These are phyloP conservation scores for Pythium monospermum DNA, from an alignment of 352 stramenopile genomes.

Conservation along the genomic window DNA sequence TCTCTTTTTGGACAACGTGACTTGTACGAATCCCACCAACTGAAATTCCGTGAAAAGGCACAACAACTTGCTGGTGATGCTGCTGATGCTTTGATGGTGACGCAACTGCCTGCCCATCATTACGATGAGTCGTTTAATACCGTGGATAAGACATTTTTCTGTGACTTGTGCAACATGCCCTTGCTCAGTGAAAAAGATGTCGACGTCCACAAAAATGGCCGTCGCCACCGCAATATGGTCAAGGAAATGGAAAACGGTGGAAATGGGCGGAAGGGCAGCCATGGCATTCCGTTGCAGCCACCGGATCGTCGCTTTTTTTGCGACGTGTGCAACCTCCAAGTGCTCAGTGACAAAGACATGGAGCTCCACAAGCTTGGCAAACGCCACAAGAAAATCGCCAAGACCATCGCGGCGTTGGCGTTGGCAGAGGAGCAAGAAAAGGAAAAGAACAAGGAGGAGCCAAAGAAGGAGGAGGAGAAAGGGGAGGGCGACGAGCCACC, in stretches of 20 bases:
- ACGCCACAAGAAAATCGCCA: conserved; percentile 75
- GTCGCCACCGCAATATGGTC: conserved; percentile 6
- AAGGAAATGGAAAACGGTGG: too few species aligned
- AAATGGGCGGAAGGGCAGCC: conserved; percentile 1
- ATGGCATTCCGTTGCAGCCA: conserved; percentile 35
- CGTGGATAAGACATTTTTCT: conserved; percentile 57
- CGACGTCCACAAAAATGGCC: neutral
- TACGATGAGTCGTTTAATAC: conserved; percentile 47
- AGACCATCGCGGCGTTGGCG: conserved; percentile 6
- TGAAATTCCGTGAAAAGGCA: conserved; percentile 40
- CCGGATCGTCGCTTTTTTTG: conserved; percentile 61
- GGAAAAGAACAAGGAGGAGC: neutral
- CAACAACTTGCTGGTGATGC: conserved; percentile 25
- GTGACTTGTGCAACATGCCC: conserved; percentile 52
- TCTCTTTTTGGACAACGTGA: conserved; percentile 58
- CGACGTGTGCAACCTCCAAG: conserved; percentile 55
- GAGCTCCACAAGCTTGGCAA: conserved; percentile 69
- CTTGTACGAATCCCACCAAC: conserved; percentile 51
- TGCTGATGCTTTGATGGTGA: conserved; percentile 8
- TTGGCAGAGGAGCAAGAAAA: neutral
- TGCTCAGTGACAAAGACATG: conserved; percentile 73
- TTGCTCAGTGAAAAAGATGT: conserved; percentile 66
- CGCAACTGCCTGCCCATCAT: conserved; percentile 20
- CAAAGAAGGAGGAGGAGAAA: neutral
- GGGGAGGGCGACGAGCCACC: neutral